Conservation (phyloP, 2,329 filamentous ascomycete species). For the Alternaria rosae region DNA sequence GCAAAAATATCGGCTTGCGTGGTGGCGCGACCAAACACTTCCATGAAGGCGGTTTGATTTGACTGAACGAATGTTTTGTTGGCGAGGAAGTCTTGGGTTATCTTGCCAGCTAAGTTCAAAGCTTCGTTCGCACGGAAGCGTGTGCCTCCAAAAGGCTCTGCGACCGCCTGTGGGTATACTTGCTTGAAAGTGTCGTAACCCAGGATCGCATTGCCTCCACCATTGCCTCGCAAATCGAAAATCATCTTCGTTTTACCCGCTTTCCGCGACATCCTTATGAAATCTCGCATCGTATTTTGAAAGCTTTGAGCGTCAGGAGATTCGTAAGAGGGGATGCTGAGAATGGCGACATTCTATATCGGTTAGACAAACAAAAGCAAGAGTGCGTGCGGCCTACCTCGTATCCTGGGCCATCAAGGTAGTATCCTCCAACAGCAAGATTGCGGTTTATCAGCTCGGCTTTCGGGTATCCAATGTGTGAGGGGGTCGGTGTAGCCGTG, state of each 20-base stretch:
- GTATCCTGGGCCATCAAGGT: slow-evolving; percentile 50
- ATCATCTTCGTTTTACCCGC: slow-evolving; percentile 67
- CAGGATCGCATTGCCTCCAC: slow-evolving; percentile 60
- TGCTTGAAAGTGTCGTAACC: slow-evolving; percentile 60
- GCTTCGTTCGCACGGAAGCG: slow-evolving; percentile 57
- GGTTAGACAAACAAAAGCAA: slow-evolving; percentile 43
- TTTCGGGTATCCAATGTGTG: slow-evolving; percentile 49
- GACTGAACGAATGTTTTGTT: slow-evolving; percentile 40
- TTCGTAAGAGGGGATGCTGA: slow-evolving; percentile 55
- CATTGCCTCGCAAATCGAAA: slow-evolving; percentile 69
- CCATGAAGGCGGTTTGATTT: slow-evolving; percentile 36
- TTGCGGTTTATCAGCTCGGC: slow-evolving; percentile 46
- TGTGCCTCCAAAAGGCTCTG: slow-evolving; percentile 55
- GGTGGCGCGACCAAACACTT: slow-evolving; percentile 33
- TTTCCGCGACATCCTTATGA: slow-evolving; percentile 57
- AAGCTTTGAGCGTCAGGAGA: slow-evolving; percentile 45
- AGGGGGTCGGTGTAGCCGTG: slow-evolving; percentile 32
- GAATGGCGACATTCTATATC: slow-evolving; percentile 55
- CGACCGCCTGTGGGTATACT: slow-evolving; percentile 57
- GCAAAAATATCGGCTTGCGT: slow-evolving; percentile 33
- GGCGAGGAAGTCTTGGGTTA: slow-evolving; percentile 39
- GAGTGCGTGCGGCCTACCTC: slow-evolving; percentile 38
- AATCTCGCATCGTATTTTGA: slow-evolving; percentile 50
- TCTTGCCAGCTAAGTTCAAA: slow-evolving; percentile 45
- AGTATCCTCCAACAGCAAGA: slow-evolving; percentile 56